Conservation (phyloP, 768 basidiomycete species). For the Vishniacozyma victoriae region DNA sequence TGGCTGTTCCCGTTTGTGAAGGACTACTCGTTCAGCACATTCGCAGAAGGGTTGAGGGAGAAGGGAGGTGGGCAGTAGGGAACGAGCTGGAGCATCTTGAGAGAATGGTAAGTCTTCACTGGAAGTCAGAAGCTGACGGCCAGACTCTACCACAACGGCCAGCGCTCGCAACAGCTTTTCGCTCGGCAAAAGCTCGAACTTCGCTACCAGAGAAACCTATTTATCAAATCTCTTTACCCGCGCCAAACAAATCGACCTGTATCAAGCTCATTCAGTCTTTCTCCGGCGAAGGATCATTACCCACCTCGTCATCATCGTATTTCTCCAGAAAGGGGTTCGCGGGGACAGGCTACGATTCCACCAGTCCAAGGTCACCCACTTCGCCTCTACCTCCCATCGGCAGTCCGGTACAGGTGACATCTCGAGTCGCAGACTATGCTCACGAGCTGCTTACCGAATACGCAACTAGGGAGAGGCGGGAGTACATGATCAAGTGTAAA, state of each 20-base stretch:
- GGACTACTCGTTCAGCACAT: constrained; percentile 38
- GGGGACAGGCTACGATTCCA: constrained; percentile 2
- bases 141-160: constrained; percentile 19
- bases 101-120: constrained; percentile 21
- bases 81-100: constrained; percentile 40
- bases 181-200: constrained; percentile 39
- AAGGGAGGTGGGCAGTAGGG: constrained; percentile 36
- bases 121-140: not conserved
- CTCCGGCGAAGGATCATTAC: not conserved
- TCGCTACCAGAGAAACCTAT: constrained; percentile 21
- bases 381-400: constrained; percentile 13
- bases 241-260: constrained; percentile 37
- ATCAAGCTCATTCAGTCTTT: constrained; percentile 24
- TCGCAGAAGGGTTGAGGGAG: constrained; percentile 31
- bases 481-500: constrained; percentile 38
- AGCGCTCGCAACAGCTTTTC: constrained; percentile 37
- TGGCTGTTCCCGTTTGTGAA: constrained; percentile 37
- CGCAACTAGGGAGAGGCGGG: constrained; percentile 41
- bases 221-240: constrained; percentile 35
- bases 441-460: constrained; percentile 43
- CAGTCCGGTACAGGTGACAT: constrained; percentile 4
- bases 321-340: not conserved
- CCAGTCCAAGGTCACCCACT: constrained; percentile 13
- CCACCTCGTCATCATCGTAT: not conserved
- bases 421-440: constrained; percentile 29